Base-by-base conservation (phyloP, 1,284 basidiomycete species). In the Porodaedalea pini region DNA sequence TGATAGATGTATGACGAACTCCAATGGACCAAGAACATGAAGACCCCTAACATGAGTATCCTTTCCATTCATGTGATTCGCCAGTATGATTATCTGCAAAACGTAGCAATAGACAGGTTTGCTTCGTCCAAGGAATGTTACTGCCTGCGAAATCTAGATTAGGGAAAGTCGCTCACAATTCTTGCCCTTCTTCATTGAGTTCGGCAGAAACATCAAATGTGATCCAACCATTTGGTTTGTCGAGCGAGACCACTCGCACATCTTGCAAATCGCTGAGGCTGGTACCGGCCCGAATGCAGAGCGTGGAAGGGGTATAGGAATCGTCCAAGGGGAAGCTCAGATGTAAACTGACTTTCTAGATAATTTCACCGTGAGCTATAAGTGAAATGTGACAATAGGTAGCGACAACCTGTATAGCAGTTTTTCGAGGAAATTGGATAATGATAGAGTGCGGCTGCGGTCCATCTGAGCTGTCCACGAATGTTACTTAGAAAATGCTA, bases 51-150 rank as follows among this genome's bases (percentile, higher is more conserved):
- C 90, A 72, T 99, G 97, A 7, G 97, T 99, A 72, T 99, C 97
- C 70, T 99, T 99, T 2, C 97, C 97, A 65, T 96, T 98, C 81
- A 97, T 88, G 68, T 99, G 94, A 68, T 99, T 99, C 19, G 90
- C 87, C 19, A 94, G 78, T 54, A 99, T 84, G 59, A 95, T 87
- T 31, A 99, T 79, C 67, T 98, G 94, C 3, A 99, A 72, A 10
- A 97, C 83, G 69, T 96, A 95, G 1, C 92, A 91, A 62, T 90
- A 85, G 10, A 98, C 81, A 0, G 93, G 87, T 67, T 89, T 90
- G 58, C 94, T 96, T 65, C 11, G 5, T 44, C 4, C 15, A 31
- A 10, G 21, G 11, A 47, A 5, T 41, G 27, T 55, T 31, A 34
- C 39, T 45, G 4, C 54, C 36, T 47, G 34, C 59, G 13, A 31